Base-by-base conservation (phyloP, 768 basidiomycete genomes). In the Pluteus cervinus region DNA sequence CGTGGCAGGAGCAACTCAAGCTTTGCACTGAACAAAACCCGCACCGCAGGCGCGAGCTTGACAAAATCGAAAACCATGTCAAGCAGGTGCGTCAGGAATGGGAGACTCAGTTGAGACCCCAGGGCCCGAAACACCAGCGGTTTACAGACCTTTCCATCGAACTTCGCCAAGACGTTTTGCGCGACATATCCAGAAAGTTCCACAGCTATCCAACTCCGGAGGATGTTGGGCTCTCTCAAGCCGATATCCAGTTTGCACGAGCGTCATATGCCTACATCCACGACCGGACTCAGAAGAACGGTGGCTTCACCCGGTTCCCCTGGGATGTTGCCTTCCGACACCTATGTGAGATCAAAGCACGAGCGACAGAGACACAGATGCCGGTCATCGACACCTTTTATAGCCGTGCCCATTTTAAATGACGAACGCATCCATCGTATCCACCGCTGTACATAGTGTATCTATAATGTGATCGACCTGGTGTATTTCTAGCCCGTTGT, bases 241-340 rank as follows among this genome's bases (percentile, higher is more conserved):
- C 58, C 22, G 53, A 61, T 17, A 40, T 71, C 3, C 45, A 50
- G 10, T 51, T 59, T 3, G 41, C 77, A 32, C 66, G 65, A 43
- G 78, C 78, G 2, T 79, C 79, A 10, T 80, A 69, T 47, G 77
- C 76, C 1, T 80, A 79, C 48, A 26, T 51, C 7, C 60, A 60
- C 36, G 67, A 68, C 37, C 29, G 30, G 5, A 51, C 56, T 8
- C 44, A 43, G 16, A 35, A 10, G 10, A 14, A 22, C 30, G 33
- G 15, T 10, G 34, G 20, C 36, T 65, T 51, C 44, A 54, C 60
- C 7, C 56, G 66, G 12, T 68, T 66, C 35, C 66, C 67, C 4
- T 68, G 59, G 49, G 63, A 77, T 48, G 64, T 80, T 22, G 72
- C 76, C 2, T 68, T 74, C 57, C 59, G 75, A 4, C 66, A 70